Evolutionary conservation across 352 stramenopile species (phyloP).

Genomic region (Plasmopara viticola): DNA sequence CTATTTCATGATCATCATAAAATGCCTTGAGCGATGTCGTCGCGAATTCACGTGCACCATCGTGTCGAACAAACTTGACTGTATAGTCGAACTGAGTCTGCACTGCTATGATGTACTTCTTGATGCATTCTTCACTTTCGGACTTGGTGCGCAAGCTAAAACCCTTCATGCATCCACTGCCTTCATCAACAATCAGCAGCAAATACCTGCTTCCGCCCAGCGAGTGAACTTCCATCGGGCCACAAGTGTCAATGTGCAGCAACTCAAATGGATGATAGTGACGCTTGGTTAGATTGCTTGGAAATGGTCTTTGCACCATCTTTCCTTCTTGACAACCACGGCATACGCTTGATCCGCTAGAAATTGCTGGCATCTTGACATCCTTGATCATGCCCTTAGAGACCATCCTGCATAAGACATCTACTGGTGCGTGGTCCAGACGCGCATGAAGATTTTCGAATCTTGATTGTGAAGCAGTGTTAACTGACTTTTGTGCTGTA

Average conservation of each 20-base stretch:
- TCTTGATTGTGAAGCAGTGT: too few relatives aligned
- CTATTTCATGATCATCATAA: constrained; percentile 10
- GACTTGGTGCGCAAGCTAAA: constrained; percentile 1
- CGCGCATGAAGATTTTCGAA: too few relatives aligned
- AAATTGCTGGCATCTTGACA: too few relatives aligned
- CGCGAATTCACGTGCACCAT: too few relatives aligned
- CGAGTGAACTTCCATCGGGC: neutral
- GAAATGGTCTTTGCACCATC: neutral
- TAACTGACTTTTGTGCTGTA: too few relatives aligned
- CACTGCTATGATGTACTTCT: neutral
- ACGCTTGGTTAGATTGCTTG: neutral
- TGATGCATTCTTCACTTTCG: neutral
- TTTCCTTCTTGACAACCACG: neutral
- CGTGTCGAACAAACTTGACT: too few relatives aligned
- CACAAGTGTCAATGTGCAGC: neutral
- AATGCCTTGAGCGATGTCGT: neutral
- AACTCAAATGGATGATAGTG: neutral
- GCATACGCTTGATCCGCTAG: neutral
- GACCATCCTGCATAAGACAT: too few relatives aligned
- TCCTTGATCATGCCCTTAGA: too few relatives aligned
- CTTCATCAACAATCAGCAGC: neutral
- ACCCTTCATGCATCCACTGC: neutral
- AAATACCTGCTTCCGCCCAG: neutral
- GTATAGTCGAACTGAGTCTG: neutral
- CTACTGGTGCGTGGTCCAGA: too few relatives aligned